These are phyloP conservation scores for Clavispora santaluciae DNA, from an alignment of 805 yeast species.

Conservation along the genomic window DNA sequence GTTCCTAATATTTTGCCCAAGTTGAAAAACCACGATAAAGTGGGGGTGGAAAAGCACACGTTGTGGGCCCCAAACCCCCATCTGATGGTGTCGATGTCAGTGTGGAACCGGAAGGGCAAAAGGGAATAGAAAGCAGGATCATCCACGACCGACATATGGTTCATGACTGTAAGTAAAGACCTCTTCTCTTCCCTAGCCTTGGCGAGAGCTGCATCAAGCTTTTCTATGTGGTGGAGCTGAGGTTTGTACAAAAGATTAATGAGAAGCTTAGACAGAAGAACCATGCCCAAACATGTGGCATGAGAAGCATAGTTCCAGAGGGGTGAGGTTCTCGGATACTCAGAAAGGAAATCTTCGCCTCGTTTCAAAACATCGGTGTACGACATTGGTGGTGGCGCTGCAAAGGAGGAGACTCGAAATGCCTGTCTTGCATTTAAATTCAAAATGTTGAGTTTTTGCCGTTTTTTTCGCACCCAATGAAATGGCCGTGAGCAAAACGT, in stretches of 20 bases:
- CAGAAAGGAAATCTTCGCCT: constrained; percentile 66
- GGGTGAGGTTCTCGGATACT: constrained; percentile 54
- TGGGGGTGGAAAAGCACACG: constrained; percentile 65
- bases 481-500: neutral
- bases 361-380: constrained; percentile 60
- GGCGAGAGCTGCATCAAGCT: constrained; percentile 59
- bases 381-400: constrained; percentile 44
- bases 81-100: constrained; percentile 61
- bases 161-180: constrained; percentile 81
- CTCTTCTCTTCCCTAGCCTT: constrained; percentile 63
- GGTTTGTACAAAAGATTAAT: constrained; percentile 62
- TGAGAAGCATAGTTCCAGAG: constrained; percentile 69
- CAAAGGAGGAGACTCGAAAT: neutral
- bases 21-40: constrained; percentile 62
- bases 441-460: neutral
- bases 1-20: constrained; percentile 87
- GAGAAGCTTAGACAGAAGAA: constrained; percentile 58
- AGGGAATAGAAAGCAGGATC: constrained; percentile 91
- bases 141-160: constrained; percentile 88
- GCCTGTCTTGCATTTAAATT: neutral
- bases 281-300: constrained; percentile 61
- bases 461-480: constrained; percentile 1
- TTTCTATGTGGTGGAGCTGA: constrained; percentile 54
- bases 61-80: constrained; percentile 96
- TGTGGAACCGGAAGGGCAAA: constrained; percentile 65